These are phyloP conservation scores for Corinectria fuckeliana DNA, from an alignment of 2,329 filamentous ascomycete genomes.

Conservation along the genomic window DNA sequence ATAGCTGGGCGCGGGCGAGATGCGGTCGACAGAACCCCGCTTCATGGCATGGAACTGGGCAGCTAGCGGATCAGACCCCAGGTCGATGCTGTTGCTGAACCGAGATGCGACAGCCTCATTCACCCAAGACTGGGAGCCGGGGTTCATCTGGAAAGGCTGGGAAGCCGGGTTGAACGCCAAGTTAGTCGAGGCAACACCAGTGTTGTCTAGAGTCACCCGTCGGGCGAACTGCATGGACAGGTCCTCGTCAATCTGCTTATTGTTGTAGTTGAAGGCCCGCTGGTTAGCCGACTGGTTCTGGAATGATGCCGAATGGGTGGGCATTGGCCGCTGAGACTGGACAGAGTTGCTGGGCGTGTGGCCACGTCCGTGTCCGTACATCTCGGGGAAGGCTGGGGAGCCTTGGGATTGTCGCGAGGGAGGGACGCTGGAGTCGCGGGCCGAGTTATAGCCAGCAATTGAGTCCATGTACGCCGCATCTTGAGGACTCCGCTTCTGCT, in stretches of 20 bases:
- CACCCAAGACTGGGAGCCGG: conserved; percentile 55
- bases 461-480: conserved; percentile 51
- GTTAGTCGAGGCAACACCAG: conserved; percentile 20
- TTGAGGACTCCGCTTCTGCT: conserved; percentile 43
- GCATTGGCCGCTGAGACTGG: conserved; percentile 54
- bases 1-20: conserved; percentile 43
- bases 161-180: conserved; percentile 39
- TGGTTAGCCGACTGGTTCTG: conserved; percentile 51
- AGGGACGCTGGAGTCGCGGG: conserved; percentile 62
- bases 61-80: conserved; percentile 42
- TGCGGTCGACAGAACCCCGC: conserved; percentile 49
- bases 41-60: conserved; percentile 40
- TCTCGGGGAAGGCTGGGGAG: conserved; percentile 46
- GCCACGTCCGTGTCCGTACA: conserved; percentile 38
- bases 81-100: conserved; percentile 40
- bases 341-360: conserved; percentile 54
- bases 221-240: conserved; percentile 44
- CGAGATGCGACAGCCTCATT: conserved; percentile 38
- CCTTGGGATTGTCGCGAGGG: conserved; percentile 61
- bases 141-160: conserved; percentile 55
- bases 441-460: conserved; percentile 42
- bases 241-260: conserved; percentile 48
- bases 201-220: conserved; percentile 44
- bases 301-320: conserved; percentile 55
- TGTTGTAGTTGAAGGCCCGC: conserved; percentile 46